These are phyloP conservation scores for Ceratocystis cacaofunesta DNA, from an alignment of 2,329 filamentous ascomycete genomes.

Conservation along the genomic window DNA sequence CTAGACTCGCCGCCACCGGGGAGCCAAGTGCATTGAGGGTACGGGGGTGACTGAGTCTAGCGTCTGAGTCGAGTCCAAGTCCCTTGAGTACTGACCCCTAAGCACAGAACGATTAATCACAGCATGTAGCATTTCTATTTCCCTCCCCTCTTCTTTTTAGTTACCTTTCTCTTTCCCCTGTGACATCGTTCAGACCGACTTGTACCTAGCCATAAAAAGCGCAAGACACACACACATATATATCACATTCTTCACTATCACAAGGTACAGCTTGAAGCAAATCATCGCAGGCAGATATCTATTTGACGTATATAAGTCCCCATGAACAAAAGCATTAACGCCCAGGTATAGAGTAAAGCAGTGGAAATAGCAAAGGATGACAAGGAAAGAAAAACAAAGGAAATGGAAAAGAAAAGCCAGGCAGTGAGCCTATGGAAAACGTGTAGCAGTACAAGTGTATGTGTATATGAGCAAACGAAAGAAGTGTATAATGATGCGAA, in stretches of 20 bases:
- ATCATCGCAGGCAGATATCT: not conserved
- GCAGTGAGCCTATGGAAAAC: slow-evolving; percentile 2
- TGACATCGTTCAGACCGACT: not conserved
- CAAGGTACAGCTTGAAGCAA: too few species aligned
- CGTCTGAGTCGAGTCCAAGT: not conserved
- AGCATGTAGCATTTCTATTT: not conserved
- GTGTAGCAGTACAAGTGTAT: not conserved
- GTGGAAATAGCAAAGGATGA: not conserved
- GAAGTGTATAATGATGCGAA: slow-evolving; percentile 5
- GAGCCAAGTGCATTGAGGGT: not conserved
- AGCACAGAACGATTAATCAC: not conserved
- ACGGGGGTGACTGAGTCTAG: not conserved
- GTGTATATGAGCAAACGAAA: slow-evolving; percentile 4
- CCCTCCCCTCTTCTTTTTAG: not conserved
- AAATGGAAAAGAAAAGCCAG: not conserved
- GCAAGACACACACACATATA: not conserved
- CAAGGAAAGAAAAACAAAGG: not conserved
- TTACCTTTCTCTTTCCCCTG: not conserved
- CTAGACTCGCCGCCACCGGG: slow-evolving; percentile 37
- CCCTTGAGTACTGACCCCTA: not conserved
- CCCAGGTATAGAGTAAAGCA: not conserved
- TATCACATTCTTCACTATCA: not conserved
- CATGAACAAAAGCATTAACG: not conserved
- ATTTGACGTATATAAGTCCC: not conserved
- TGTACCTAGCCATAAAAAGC: not conserved